Base-by-base conservation (phyloP, 805 yeast genomes). In the Wickerhamiella azymoides region DNA sequence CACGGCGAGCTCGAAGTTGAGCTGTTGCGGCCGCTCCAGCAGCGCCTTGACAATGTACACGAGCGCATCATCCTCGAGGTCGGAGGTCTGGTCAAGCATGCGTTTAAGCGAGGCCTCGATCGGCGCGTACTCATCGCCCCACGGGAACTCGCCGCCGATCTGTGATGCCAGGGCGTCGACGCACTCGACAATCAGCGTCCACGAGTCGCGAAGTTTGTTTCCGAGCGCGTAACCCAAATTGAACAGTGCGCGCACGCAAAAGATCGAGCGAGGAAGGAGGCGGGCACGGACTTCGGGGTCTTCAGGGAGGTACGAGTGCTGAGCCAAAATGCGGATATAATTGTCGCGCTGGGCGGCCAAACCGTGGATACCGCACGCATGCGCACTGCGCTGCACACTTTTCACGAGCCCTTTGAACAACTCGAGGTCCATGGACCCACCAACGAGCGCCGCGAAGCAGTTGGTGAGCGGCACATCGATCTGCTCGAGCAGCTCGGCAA, bases 201-300 rank as follows among this genome's bases (percentile, higher is more conserved):
- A 89, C 27, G 81, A 74, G 1, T 51, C 58, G 5, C 72, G 72
- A 13, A 89, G 67, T 1, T 77, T 72, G 1, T 88, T 73, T 0
- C 96, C 96, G n/a, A 89, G 62, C 0, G 95, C 82, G 2, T 79
- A 71, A 0, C 89, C 86, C 41, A 89, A 65, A 49, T 84, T 82
- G 3, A 79, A 65, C 33, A 89, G 61, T 0, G 94, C 96, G 42
- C 95, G 68, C 35, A 85, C 73, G 52, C 94, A 77, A 9, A 79
- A 70, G 1, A 84, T 70, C 50, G 84, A 85, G 45, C 94, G 71
- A 0, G 83, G 69, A 49, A 78, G 75, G 38, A 83, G 42, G 46
- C 42, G 39, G 17, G 47, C 39, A 27, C 35, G 16, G 6, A 36
- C 27, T 10, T 39, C 49, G 3, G 25, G 13, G 21, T 47, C 53